Conservation (phyloP, 495 filamentous ascomycete genomes). For the Neurospora discreta region DNA sequence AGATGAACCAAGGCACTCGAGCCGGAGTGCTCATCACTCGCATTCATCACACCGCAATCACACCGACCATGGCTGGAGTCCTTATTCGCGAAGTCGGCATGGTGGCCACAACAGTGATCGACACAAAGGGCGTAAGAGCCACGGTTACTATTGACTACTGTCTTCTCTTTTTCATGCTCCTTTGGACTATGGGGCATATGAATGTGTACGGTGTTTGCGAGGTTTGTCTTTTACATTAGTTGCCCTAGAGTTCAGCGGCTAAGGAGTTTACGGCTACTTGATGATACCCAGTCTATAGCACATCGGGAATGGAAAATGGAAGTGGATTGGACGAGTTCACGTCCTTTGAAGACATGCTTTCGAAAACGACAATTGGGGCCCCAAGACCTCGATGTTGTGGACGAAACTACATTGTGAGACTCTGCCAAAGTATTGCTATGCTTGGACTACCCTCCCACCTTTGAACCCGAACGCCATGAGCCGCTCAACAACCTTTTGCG, state of each 20-base stretch:
- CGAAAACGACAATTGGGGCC: background rate
- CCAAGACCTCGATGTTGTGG: background rate
- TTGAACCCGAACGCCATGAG: background rate
- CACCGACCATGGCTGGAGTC: constrained; percentile 15
- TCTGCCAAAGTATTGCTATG: background rate
- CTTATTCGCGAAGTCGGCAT: constrained; percentile 15
- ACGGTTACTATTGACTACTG: constrained; percentile 7
- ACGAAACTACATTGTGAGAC: background rate
- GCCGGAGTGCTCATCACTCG: constrained; percentile 4
- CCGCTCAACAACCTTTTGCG: background rate
- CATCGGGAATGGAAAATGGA: background rate
- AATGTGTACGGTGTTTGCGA: background rate
- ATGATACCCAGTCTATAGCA: background rate
- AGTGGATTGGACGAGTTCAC: background rate
- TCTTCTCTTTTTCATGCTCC: background rate
- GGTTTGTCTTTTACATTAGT: background rate
- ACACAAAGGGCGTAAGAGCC: constrained; percentile 12
- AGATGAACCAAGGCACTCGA: constrained; percentile 19
- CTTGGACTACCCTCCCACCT: background rate
- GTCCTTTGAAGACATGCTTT: background rate
- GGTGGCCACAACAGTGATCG: constrained; percentile 9
- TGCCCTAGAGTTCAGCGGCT: background rate
- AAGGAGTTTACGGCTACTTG: background rate
- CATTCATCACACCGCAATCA: constrained; percentile 6
- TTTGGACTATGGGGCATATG: background rate